Conservation (phyloP, 2,329 filamentous ascomycete genomes). For the Leptographium galeiforme region DNA sequence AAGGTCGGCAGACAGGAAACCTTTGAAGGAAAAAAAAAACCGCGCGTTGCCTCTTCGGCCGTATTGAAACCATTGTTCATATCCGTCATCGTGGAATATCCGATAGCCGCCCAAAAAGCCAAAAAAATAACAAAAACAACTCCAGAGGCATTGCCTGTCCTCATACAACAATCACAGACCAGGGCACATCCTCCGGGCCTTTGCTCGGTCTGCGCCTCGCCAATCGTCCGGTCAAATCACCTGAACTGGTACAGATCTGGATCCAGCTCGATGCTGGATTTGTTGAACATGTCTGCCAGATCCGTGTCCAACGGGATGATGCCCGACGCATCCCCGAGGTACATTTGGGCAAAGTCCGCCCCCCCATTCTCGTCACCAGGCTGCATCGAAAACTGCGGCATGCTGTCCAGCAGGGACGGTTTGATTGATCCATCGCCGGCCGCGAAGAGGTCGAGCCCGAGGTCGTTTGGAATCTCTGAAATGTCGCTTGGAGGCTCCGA, state of each 20-base stretch:
- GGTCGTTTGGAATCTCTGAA: conserved; percentile 41
- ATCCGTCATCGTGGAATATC: neutral
- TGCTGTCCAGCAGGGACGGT: conserved; percentile 22
- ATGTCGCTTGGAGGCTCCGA: conserved; percentile 48
- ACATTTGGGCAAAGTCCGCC: conserved; percentile 7
- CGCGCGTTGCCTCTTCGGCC: neutral
- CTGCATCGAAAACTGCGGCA: conserved; percentile 24
- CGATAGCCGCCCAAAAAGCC: neutral
- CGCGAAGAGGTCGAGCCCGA: conserved; percentile 34
- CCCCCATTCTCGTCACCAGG: conserved; percentile 14
- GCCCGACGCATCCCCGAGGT: conserved; percentile 26
- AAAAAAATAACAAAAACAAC: neutral
- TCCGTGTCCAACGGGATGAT: conserved; percentile 17
- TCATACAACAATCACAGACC: neutral
- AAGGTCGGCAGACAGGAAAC: neutral
- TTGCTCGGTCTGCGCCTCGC: neutral
- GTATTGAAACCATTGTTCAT: neutral
- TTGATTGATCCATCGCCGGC: conserved; percentile 33
- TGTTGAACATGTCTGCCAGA: conserved; percentile 33
- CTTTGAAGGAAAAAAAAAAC: neutral
- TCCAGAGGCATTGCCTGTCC: conserved; percentile 8
- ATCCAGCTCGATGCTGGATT: conserved; percentile 37
- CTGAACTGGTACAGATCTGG: conserved; percentile 22
- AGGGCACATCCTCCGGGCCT: neutral
- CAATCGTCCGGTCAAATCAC: neutral